Base-by-base conservation (phyloP, 257 asterid genomes). In the Salvia rosmarinus region DNA sequence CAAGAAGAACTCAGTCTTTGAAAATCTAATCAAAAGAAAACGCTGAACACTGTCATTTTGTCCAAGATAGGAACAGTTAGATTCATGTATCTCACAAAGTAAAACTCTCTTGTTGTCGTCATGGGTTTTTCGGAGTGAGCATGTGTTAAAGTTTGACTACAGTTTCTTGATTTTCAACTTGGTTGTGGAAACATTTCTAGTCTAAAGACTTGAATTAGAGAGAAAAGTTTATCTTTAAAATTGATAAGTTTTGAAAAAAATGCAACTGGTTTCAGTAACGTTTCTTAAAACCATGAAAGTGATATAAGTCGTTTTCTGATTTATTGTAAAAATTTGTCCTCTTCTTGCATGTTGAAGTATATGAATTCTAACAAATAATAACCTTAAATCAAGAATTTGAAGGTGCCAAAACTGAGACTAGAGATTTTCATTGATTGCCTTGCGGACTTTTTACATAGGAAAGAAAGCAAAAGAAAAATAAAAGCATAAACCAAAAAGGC, bases 371-470 rank as follows among this genome's bases (percentile, higher is more conserved):
- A 9, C 56, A 28, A 20, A 50, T 23, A 42, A 43, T 14, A 25
- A 25, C 1, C 3, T 39, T 3, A 39, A 39, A 39, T 39, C 12
- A 14, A 49, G 23, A 51, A 17, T 1, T 19, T 21, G 10, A n/a
- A 30, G 39, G n/a, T 61, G 70, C 37, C 72, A 67, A 63, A 76
- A 70, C 71, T 73, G 54, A 30, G 57, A 44, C 39, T 35, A 16
- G 34, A 67, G 25, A 75, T 63, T 68, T 56, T 66, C 77, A 74
- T 79, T 70, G 51, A 49, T 79, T 80, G 89, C 86, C 89, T 85
- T 85, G 80, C 89, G 89, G 89, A 82, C 87, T 85, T 85, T 72
- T 64, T 76, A 77, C 86, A 84, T 47, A 60, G 51, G 35, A 23
- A 6, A 64, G 2, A 49, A 28, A 23, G 37, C 1, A 17, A 73